Conservation (phyloP, 192 early-diverging fungal species). For the Allomyces javanicus region DNA sequence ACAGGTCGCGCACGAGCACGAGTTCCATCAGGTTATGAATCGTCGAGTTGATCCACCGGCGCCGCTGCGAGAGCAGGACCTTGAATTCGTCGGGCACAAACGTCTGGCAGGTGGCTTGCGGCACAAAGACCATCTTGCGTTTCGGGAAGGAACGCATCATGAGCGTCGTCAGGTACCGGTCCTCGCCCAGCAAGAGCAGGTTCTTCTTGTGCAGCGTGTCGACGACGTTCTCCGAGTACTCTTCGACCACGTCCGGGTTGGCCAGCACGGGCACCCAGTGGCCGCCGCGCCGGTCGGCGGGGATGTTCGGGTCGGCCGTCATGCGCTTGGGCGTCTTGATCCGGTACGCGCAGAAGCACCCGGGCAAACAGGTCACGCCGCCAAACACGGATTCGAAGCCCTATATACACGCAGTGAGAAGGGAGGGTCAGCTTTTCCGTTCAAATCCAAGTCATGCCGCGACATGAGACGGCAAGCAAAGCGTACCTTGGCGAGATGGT, state of each 20-base stretch:
- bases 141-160: constrained; percentile 86
- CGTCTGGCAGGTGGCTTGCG: constrained; percentile 79
- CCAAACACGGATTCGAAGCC: constrained; percentile 74
- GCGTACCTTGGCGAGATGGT: constrained; percentile 53
- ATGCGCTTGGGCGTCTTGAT: constrained; percentile 72
- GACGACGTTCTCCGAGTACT: constrained; percentile 69
- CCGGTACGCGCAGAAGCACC: constrained; percentile 74
- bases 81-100: constrained; percentile 73
- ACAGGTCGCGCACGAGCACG: constrained; percentile 61
- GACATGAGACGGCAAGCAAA: no score
- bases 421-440: no score
- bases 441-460: no score
- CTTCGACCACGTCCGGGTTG: constrained; percentile 64
- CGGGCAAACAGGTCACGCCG: constrained; percentile 63
- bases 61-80: constrained; percentile 61
- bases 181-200: constrained; percentile 77
- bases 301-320: constrained; percentile 17
- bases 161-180: constrained; percentile 85
- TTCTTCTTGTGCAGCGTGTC: constrained; percentile 88
- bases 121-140: constrained; percentile 86
- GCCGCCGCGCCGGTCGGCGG: constrained; percentile 19
- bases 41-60: constrained; percentile 93
- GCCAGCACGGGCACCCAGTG: constrained; percentile 71
- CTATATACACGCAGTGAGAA: no score
- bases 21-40: constrained; percentile 76